A percentile compares a stretch with the other conserved stretches of the same genome.
These are phyloP conservation scores for Penstemon eatonii DNA, from an alignment of 257 asterid species.

Conservation along the genomic window DNA sequence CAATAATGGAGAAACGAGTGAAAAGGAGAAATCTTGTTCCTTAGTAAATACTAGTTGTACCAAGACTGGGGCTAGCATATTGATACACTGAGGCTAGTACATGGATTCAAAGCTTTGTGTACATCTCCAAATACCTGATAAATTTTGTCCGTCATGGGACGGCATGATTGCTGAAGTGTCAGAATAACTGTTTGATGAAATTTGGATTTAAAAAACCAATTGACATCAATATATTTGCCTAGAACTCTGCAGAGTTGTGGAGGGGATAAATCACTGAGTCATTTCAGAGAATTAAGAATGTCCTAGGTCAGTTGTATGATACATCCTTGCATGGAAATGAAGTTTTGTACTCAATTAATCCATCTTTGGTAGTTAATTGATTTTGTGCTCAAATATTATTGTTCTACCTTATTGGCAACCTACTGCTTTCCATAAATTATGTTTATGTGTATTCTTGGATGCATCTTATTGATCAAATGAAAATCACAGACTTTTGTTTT, in stretches of 20 bases:
- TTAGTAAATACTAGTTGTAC: background rate
- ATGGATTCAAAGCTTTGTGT: conserved; percentile 1
- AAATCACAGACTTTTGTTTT: conserved; percentile 5
- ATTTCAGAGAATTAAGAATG: background rate
- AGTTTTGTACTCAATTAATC: background rate
- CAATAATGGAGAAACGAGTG: background rate
- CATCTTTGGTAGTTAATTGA: background rate
- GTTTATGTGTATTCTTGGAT: background rate
- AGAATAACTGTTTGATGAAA: background rate
- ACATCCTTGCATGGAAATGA: background rate
- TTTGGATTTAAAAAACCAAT: background rate
- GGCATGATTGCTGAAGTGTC: conserved; percentile 2
- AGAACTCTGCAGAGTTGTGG: background rate
- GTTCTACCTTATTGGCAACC: background rate
- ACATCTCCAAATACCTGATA: background rate
- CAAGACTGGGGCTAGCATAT: background rate
- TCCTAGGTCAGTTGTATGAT: background rate
- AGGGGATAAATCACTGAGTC: conserved; percentile 9
- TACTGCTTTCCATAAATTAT: background rate
- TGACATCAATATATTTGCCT: background rate
- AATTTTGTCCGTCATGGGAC: background rate
- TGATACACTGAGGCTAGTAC: background rate
- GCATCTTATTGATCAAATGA: conserved; percentile 15
- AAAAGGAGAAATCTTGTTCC: background rate
- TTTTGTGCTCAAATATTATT: background rate